phyloP scores from a whole-genome alignment of 495 filamentous ascomycete genomes.

The Aspergillus sclerotiicarbonarius region DNA sequence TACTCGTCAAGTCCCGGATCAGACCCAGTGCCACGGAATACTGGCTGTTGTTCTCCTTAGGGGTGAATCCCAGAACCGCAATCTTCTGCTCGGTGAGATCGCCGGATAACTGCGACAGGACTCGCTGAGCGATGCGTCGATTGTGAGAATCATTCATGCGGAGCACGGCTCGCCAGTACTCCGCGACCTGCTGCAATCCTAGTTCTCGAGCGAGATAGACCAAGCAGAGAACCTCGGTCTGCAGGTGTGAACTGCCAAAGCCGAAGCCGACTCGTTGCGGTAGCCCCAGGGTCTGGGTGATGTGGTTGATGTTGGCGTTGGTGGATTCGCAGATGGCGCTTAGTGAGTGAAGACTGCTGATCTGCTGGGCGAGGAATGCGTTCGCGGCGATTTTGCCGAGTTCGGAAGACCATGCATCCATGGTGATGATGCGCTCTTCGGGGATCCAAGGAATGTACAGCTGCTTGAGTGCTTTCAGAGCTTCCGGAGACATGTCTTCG shows the following conservation, averaged over 20 bases:
- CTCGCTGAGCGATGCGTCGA: conserved; percentile 55
- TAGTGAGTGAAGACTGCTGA: conserved; percentile 71
- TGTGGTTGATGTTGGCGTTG: conserved; percentile 67
- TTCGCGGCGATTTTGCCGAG: conserved; percentile 74
- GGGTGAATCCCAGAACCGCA: conserved; percentile 66
- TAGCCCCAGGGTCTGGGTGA: conserved; percentile 59
- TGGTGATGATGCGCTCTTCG: conserved; percentile 60
- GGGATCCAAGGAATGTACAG: conserved; percentile 71
- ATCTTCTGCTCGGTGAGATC: conserved; percentile 66
- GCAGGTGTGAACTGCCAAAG: conserved; percentile 68
- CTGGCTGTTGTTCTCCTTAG: conserved; percentile 71
- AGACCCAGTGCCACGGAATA: conserved; percentile 65
- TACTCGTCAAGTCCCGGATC: conserved; percentile 57
- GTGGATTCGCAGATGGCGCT: conserved; percentile 70
- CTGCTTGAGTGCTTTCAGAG: conserved; percentile 56
- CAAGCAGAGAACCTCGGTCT: conserved; percentile 71
- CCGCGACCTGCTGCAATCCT: conserved; percentile 64
- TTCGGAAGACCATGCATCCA: conserved; percentile 76
- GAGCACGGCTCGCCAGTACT: conserved; percentile 65
- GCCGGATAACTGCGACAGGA: conserved; percentile 61
- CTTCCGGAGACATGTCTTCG: conserved; percentile 29
- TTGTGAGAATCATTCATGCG: conserved; percentile 67
- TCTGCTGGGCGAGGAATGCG: conserved; percentile 73
- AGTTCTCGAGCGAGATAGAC: conserved; percentile 67
- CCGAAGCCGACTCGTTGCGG: conserved; percentile 66